These are phyloP conservation scores for Trichosanthes cucumerina DNA, from an alignment of 306 rosid genomes.

Conservation along the genomic window DNA sequence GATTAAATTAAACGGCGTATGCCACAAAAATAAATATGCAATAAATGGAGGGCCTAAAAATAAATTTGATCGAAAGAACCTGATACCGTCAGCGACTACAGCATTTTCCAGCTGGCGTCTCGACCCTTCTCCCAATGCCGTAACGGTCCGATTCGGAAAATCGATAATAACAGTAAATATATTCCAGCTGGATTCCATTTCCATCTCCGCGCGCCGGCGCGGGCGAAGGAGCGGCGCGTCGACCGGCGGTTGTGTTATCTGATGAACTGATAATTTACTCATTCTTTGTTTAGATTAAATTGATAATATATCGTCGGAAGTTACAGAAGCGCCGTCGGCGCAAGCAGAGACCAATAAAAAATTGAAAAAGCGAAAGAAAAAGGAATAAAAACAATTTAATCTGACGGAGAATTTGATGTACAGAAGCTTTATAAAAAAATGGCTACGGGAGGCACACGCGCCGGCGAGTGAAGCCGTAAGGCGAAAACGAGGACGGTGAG, in stretches of 20 bases:
- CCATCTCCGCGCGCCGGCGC: neutral
- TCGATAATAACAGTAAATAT: neutral
- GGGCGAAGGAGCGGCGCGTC: neutral
- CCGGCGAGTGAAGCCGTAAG: neutral
- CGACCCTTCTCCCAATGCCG: neutral
- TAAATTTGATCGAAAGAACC: neutral
- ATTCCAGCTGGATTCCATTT: constrained; percentile 7
- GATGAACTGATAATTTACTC: neutral
- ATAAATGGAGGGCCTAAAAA: neutral
- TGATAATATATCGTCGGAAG: neutral
- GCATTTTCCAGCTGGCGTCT: constrained; percentile 7
- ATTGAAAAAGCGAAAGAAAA: neutral
- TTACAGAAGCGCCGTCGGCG: neutral
- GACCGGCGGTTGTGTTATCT: neutral
- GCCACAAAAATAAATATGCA: neutral
- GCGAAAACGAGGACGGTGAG: neutral
- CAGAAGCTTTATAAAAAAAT: neutral
- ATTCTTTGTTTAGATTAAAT: neutral
- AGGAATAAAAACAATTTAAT: neutral
- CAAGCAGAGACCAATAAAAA: neutral
- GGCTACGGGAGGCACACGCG: neutral
- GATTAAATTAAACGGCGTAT: neutral
- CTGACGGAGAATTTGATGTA: neutral
- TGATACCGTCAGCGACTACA: neutral
- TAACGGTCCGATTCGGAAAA: constrained; percentile 1